Evolutionary conservation across 2,329 filamentous ascomycete genomes (phyloP), one percentile per base, ranked within the genome.

Genomic region (Zarea fungicola): DNA sequence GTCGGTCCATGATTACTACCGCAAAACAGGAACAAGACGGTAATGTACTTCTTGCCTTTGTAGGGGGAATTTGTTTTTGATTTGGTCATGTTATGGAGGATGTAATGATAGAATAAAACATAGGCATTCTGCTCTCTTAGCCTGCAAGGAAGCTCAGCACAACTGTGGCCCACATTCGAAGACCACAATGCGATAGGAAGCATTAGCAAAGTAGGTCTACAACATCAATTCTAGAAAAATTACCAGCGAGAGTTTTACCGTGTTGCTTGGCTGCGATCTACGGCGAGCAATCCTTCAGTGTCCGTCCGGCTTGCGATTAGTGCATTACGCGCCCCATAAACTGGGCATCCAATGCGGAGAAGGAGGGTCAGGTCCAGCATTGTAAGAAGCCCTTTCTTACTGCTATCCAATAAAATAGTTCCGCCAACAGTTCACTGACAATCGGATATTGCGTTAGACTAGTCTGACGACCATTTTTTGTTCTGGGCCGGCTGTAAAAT

Each of bases 291-390:
- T n/a, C n/a, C n/a, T n/a, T n/a, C n/a, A 8, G 6, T 32, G 43
- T 46, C 43, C 34, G 34, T 37, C 43, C 43, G 43, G 25, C 31
- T 37, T 31, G 43, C 43, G 34, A 45, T 31, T 46, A 46, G 43
- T n/a, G n/a, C n/a, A n/a, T n/a, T n/a, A n/a, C n/a, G n/a, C 43
- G 43, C 32, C 6, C 34, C 19, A 11, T 6, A 16, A 46, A 31
- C 18, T 46, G 34, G 43, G 43, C 23, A 46, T 29, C 11, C 37
- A 39, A 46, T 39, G 43, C 43, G 34, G 43, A 46, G 43, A 47
- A 25, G 25, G 22, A 11, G 42, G 23, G 31, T 28, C 19, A 31
- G 19, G 18, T 19, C 34, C 35, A 21, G n/a, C 35, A 40, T 39
- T 13, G 23, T 32, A 39, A 32, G 19, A 16, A 40, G 25, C 26